Percentiles rank a stretch among this genome's conserved stretches.
Evolutionary conservation across 2,329 filamentous ascomycete species (phyloP).

Genomic region (Alternaria viburni): DNA sequence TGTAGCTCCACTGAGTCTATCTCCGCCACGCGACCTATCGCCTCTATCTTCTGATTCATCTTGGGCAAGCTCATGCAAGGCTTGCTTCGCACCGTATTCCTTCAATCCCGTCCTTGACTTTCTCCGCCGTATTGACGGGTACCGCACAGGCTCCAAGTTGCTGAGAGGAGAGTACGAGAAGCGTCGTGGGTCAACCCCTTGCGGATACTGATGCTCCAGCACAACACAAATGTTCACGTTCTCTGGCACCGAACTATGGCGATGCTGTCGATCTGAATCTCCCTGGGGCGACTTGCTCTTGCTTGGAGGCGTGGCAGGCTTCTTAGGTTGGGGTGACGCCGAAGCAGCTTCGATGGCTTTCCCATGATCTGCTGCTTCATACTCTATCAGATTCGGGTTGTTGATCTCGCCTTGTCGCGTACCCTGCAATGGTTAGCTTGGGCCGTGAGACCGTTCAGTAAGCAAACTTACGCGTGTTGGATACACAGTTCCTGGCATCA

Average conservation of each 20-base stretch:
- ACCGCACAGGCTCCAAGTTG: constrained; percentile 19
- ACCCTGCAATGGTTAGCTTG: constrained; percentile 7
- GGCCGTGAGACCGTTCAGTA: background rate
- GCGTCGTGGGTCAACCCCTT: constrained; percentile 17
- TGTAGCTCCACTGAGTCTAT: background rate
- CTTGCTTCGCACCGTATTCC: constrained; percentile 31
- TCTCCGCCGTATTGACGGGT: constrained; percentile 30
- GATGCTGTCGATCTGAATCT: constrained; percentile 1
- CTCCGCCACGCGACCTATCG: background rate
- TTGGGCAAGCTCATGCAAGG: constrained; percentile 26
- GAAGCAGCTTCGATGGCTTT: constrained; percentile 15
- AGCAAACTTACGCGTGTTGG: constrained; percentile 31
- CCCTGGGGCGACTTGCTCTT: constrained; percentile 6
- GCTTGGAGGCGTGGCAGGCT: constrained; percentile 8
- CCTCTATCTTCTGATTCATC: constrained; percentile 15
- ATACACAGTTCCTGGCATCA: constrained; percentile 53
- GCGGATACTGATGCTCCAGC: constrained; percentile 30
- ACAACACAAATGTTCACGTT: constrained; percentile 38
- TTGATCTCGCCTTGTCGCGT: constrained; percentile 8
- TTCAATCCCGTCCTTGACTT: constrained; percentile 35
- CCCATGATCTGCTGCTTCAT: background rate
- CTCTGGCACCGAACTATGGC: constrained; percentile 32
- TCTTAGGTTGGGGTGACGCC: background rate
- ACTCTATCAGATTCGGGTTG: background rate
- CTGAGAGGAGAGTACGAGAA: constrained; percentile 29